These are phyloP conservation scores for Zymoseptoria brevis DNA, from an alignment of 2,329 filamentous ascomycete genomes.

Conservation along the genomic window DNA sequence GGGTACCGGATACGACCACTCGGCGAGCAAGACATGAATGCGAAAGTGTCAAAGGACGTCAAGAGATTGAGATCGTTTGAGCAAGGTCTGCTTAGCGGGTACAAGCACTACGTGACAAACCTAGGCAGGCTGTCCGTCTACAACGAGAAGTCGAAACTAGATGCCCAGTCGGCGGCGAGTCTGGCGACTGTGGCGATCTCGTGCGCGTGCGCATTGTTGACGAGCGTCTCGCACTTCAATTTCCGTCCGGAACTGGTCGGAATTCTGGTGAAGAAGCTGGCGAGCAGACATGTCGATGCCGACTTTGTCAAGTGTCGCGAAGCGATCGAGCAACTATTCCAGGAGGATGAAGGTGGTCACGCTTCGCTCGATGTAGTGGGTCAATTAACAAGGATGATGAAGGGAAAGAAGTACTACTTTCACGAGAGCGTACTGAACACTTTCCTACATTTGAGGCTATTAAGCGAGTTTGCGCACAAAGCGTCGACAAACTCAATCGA, in stretches of 20 bases:
- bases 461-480: slow-evolving; percentile 80
- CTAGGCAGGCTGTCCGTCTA: slow-evolving; percentile 54
- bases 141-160: slow-evolving; percentile 45
- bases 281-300: slow-evolving; percentile 59
- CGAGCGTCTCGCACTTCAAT: slow-evolving; percentile 90
- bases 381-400: slow-evolving; percentile 91
- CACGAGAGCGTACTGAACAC: slow-evolving; percentile 83
- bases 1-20: slow-evolving; percentile 88
- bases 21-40: slow-evolving; percentile 62
- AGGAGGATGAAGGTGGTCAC: slow-evolving; percentile 80
- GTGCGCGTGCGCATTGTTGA: slow-evolving; percentile 75
- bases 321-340: slow-evolving; percentile 73
- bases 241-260: slow-evolving; percentile 81
- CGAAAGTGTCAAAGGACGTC: slow-evolving; percentile 88
- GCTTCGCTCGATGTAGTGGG: slow-evolving; percentile 80
- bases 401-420: slow-evolving; percentile 69
- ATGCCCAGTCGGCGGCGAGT: slow-evolving; percentile 24
- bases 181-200: slow-evolving; percentile 70
- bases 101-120: slow-evolving; percentile 75
- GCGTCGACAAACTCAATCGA: slow-evolving; percentile 73
- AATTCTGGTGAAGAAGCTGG: slow-evolving; percentile 78
- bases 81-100: slow-evolving; percentile 75
- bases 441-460: slow-evolving; percentile 79
- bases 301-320: slow-evolving; percentile 71
- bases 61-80: slow-evolving; percentile 75